These are phyloP conservation scores for Pseudogymnoascus sp. DNA, from an alignment of 2,329 filamentous ascomycete species.

Conservation along the genomic window DNA sequence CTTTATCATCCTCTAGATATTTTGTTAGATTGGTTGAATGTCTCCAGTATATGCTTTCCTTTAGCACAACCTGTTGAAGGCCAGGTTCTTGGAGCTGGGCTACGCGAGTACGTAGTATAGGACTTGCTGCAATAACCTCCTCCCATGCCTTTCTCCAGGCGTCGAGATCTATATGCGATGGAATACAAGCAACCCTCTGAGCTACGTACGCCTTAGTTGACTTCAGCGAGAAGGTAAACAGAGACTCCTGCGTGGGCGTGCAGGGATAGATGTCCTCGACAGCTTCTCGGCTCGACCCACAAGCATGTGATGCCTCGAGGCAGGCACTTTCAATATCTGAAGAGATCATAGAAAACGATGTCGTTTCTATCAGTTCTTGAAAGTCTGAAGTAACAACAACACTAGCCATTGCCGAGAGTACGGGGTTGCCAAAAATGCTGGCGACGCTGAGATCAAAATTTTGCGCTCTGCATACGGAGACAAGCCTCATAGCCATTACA, in stretches of 20 bases:
- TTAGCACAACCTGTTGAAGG: conserved; percentile 22
- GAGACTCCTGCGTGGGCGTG: conserved; percentile 32
- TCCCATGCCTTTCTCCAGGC: conserved; percentile 28
- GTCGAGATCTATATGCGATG: conserved; percentile 19
- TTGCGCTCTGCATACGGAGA: conserved; percentile 30
- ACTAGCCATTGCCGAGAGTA: conserved; percentile 38
- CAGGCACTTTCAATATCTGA: conserved; percentile 16
- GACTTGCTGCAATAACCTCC: conserved; percentile 20
- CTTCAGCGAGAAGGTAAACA: conserved; percentile 32
- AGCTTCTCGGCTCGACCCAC: conserved; percentile 15
- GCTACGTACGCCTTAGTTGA: conserved; percentile 31
- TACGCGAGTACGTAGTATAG: conserved; percentile 32
- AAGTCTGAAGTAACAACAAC: conserved; percentile 26
- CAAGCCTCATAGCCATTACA: conserved; percentile 38
- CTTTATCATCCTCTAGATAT: conserved; percentile 18
- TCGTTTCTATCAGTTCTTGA: conserved; percentile 20
- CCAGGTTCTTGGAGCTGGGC: conserved; percentile 26
- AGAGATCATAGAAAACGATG: conserved; percentile 23
- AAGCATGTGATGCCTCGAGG: conserved; percentile 22
- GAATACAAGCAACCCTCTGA: conserved; percentile 22
- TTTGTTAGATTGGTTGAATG: conserved; percentile 19
- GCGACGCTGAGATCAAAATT: conserved; percentile 35
- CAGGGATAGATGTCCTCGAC: conserved; percentile 36
- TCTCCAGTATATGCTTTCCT: conserved; percentile 19
- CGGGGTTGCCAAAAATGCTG: conserved; percentile 37